Base-by-base conservation (phyloP, 768 basidiomycete species). In the Xerocomus spinulosus region DNA sequence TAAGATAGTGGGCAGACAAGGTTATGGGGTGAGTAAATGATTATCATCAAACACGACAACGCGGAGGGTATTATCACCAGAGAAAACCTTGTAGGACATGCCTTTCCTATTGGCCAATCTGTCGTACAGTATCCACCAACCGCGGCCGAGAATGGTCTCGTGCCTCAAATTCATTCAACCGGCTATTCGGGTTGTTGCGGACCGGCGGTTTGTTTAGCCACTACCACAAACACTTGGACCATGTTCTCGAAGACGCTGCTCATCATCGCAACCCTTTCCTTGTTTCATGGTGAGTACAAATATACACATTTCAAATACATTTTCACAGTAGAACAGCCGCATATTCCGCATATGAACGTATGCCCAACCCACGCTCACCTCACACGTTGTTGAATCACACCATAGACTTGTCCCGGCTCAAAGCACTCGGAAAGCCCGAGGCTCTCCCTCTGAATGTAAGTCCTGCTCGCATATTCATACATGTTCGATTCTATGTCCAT, bases 311-410 rank as follows among this genome's bases (percentile, higher is more conserved):
- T 29, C 37, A 7, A 26, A 9, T n/a, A 21, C 15, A n/a, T 17
- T 44, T 36, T 48, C 45, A 48, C 34, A 15, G 48, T 24, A 20
- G 45, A 18, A 34, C 51, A 90, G 88, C 86, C 37, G 84, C 86
- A 17, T 90, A 81, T 64, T 89, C 89, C 15, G 80, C 83, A 3
- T 90, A 88, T 64, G 86, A 90, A 71, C 80, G n/a, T n/a, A n/a
- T n/a, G n/a, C n/a, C n/a, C n/a, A n/a, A n/a, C n/a, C n/a, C n/a
- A n/a, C n/a, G n/a, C n/a, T n/a, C n/a, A n/a, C n/a, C n/a, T n/a
- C n/a, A n/a, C n/a, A n/a, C n/a, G 88, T 83, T 45, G 61, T 85
- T 72, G 24, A 18, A 17, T 6, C 14, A 6, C 26, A 2, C 5
- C 14, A 45, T 25, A 92, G 89, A 92, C 63, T 67, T 88, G 42